Percentiles rank a stretch among this genome's conserved stretches.
These are phyloP conservation scores for Trichoderma citrinoviride DNA, from an alignment of 2,329 filamentous ascomycete species.

Conservation along the genomic window DNA sequence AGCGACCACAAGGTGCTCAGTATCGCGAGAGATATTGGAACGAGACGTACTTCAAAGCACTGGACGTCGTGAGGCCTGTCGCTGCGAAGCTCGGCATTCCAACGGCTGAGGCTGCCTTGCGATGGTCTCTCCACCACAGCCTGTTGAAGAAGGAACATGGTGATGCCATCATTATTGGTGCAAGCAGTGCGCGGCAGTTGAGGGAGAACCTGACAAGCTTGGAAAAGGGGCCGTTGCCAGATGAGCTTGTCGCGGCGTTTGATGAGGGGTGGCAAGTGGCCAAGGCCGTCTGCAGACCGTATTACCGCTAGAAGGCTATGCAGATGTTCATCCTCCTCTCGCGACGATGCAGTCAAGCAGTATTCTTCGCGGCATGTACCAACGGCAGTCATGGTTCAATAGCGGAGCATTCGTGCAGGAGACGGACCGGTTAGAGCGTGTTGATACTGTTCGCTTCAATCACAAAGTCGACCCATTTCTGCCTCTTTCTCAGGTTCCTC, in stretches of 20 bases:
- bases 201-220: constrained; percentile 17
- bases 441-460: too few species aligned
- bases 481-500: neutral
- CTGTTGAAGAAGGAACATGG: constrained; percentile 6
- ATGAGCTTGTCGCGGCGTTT: constrained; percentile 18
- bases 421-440: too few species aligned
- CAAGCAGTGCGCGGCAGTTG: constrained; percentile 15
- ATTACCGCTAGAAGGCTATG: constrained; percentile 5
- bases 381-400: too few species aligned
- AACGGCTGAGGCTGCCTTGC: constrained; percentile 18
- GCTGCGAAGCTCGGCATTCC: constrained; percentile 14
- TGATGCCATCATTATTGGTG: constrained; percentile 20
- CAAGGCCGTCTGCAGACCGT: constrained; percentile 9
- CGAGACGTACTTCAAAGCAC: constrained; percentile 20
- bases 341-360: too few species aligned
- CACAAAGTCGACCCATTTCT: neutral
- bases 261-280: constrained; percentile 17
- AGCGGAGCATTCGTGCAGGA: too few species aligned
- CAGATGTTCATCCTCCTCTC: neutral
- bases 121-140: constrained; percentile 20
- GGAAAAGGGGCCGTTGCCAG: constrained; percentile 20
- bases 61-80: constrained; percentile 14
- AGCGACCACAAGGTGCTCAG: neutral
- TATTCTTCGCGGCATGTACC: too few species aligned
- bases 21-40: constrained; percentile 23